Evolutionary conservation across 768 basidiomycete genomes (phyloP), one percentile per base, ranked within the genome.

Genomic region (Boletus reticuloceps): DNA sequence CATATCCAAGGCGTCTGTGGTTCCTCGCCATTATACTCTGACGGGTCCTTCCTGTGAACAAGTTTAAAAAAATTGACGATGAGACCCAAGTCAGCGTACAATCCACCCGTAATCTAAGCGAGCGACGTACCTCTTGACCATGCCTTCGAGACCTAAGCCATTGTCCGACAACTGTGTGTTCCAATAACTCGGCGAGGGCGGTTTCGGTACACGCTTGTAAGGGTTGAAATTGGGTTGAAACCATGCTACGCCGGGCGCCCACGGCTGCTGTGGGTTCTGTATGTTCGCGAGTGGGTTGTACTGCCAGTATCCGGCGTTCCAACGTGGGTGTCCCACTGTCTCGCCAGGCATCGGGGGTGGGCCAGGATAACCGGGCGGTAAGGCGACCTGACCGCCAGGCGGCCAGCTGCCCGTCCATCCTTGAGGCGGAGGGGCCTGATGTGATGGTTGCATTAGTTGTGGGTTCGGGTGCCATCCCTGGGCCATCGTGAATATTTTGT

Each of bases 1-100:
- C 88, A 90, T 53, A 88, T 78, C 88, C 88, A 90, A 9, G 88
- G 88, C 0, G 88, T 89, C 14, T 79, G 74, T 7, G 75, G 71
- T 16, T 70, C 72, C 17, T 72, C 72, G 19, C 74, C 72, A 12
- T 54, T 72, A 68, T 46, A 67, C 59, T 58, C 78, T 63, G 64
- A 75, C 60, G 65, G 64, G 0, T 62, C 61, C 53, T 54, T 60
- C 47, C 69, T 69, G 37, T 3, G 55, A 47, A 51, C 14, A 47
- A 20, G 14, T 20, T 22, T 2, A 25, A 25, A 25, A 47, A 40
- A 29, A 37, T 41, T 6, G 11, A n/a, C 40, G 16, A 58, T 13
- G 37, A 2, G 27, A 41, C 29, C 13, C 7, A 49, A 37, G n/a
- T 71, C 59, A 61, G 47, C 47, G 32, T 43, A 45, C 44, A 38